Evolutionary conservation across 2,329 filamentous ascomycete species (phyloP), one percentile per base, ranked within the genome.

Genomic region (Daldinia sp.): DNA sequence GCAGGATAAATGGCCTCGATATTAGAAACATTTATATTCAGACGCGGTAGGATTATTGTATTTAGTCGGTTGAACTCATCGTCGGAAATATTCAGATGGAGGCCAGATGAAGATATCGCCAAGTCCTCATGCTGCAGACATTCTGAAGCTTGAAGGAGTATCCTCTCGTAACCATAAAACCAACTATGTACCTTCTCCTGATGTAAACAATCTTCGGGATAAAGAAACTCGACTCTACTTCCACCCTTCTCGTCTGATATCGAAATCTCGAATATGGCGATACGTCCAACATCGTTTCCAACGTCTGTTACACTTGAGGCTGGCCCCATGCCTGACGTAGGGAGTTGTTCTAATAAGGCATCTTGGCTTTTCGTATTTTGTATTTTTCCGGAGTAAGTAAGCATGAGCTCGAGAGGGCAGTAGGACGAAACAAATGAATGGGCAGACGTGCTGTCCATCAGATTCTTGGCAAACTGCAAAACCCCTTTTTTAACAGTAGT

Each of bases 391-490:
- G 83, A 79, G 70, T 86, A 88, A 63, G 83, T 89, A 75, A 90
- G 89, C 37, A 88, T 81, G 41, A 90, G 80, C 74, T 90, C 88
- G 54, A 89, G 82, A 0, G 86, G 86, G 66, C 81, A 82, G 44
- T 85, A 82, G 1, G 62, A 82, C 80, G 71, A 85, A 80, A 73
- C 67, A 33, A 79, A 79, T 1, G 74, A 74, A 26, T 75, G 72
- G 4, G 78, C 76, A 1, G 75, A 71, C 5, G 66, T 33, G 1
- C 67, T 72, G 54, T 76, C 74, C 18, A 73, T 75, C 53, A 75
- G 69, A 57, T 73, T 77, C 15, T 83, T 81, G 0, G 82, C 80
- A 68, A 88, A 89, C 67, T 87, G 86, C 0, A 82, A 79, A 5
- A 83, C 78, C 1, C 85, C 85, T 18, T 81, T 83, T 5, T 79